phyloP scores from a whole-genome alignment of 495 filamentous ascomycete genomes.

The Saxophila tyrrhenica region DNA sequence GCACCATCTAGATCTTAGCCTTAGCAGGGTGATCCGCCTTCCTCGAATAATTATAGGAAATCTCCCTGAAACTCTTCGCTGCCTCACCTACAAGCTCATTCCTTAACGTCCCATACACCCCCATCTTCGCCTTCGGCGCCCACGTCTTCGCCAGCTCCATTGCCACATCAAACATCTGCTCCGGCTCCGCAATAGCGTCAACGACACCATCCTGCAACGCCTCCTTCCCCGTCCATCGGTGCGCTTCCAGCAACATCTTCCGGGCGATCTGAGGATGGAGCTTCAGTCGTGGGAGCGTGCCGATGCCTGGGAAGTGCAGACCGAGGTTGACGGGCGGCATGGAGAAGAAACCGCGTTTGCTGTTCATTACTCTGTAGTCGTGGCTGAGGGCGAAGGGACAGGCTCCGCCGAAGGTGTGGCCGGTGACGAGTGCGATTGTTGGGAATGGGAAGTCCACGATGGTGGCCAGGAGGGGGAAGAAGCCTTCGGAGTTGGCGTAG shows the following conservation, averaged over 20 bases:
- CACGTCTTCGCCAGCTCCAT: constrained; percentile 32
- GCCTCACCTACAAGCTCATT: constrained; percentile 43
- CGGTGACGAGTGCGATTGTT: constrained; percentile 40
- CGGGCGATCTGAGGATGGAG: constrained; percentile 37
- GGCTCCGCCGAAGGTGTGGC: constrained; percentile 42
- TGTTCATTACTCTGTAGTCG: constrained; percentile 44
- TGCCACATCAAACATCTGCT: constrained; percentile 36
- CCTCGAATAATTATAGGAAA: constrained; percentile 41
- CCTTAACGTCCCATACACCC: constrained; percentile 37
- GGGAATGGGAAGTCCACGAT: constrained; percentile 42
- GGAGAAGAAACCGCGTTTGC: constrained; percentile 36
- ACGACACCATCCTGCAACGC: constrained; percentile 41
- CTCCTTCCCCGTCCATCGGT: constrained; percentile 40
- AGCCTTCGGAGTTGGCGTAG: constrained; percentile 40
- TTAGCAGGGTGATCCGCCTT: constrained; percentile 24
- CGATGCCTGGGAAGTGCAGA: constrained; percentile 41
- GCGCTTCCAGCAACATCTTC: constrained; percentile 42
- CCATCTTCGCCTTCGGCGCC: constrained; percentile 40
- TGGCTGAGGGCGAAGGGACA: constrained; percentile 39
- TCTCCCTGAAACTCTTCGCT: constrained; percentile 34
- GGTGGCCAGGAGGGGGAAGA: constrained; percentile 38
- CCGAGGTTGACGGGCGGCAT: constrained; percentile 43
- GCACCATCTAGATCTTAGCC: constrained; percentile 27
- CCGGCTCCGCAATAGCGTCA: constrained; percentile 36
- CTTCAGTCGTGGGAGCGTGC: constrained; percentile 37